Base-by-base conservation (phyloP, 805 yeast species). In the Blastobotrys robertii region DNA sequence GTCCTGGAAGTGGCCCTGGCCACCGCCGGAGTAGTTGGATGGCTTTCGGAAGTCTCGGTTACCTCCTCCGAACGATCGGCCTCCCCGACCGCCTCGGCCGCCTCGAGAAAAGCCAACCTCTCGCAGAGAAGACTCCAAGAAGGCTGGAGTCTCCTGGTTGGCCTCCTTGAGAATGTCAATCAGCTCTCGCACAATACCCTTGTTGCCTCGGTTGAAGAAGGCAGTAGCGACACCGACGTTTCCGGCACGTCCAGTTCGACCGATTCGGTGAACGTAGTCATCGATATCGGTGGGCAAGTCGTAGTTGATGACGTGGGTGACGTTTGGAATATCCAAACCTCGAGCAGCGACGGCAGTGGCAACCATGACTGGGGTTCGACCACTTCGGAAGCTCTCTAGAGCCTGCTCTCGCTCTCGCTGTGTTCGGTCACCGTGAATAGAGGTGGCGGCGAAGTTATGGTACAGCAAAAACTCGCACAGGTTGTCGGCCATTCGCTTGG, bases 201-300 rank as follows among this genome's bases (percentile, higher is more conserved):
- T 78, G 78, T 87, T 92, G 65, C 82, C 83, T 72, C 97, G 84
- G 82, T 92, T 92, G 71, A 92, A 85, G 74, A 92, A 92, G 41
- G 99, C 95, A 54, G 97, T 88, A 52, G 99, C 97, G 57, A 84
- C 74, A 84, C 99, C 99, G 50, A 83, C 80, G 73, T 92, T 92
- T 77, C 98, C 98, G 59, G 99, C 99, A 80, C 99, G 92, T 70
- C 98, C 99, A 62, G 99, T 92, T 80, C 98, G 90, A 78, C 98
- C 98, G 64, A 92, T 92, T 74, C 98, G 84, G 74, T 92, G 98
- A 47, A 92, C 98, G 64, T 92, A 92, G 69, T 92, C 98, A 67
- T 92, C 98, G 60, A 92, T 84, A 67, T 92, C 97, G 63, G 82
- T 73, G 65, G 98, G 98, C 65, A 92, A 74, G 65, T 92, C 98